Evolutionary conservation across 139 green algal species (phyloP), one percentile per base, ranked within the genome.

Genomic region (Protoeuglena noctilucae): DNA sequence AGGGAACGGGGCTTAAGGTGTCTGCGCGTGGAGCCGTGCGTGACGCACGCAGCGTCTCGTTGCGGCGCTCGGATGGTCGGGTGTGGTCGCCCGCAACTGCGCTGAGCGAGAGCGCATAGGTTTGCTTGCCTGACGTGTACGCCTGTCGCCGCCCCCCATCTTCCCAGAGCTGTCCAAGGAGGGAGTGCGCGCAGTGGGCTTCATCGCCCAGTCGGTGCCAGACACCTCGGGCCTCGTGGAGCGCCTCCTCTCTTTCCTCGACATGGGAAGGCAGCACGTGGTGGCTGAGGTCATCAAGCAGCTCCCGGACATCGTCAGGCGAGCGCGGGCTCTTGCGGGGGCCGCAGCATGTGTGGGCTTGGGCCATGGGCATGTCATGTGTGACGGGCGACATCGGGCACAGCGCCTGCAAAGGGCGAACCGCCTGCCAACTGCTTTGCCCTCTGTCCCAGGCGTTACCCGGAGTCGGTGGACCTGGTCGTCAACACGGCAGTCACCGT

Each of bases 241-340:
- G 65, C 73, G 87, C 7, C 71, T 97, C 62, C 72, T 96, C 62
- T 53, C 80, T 22, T 94, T 96, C 62, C 72, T 95, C 50, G 87
- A 90, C 24, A 70, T 78, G 45, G 56, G 62, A 3, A 71, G 58
- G 19, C 70, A 78, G 25, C 68, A 78, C 61, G 51, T 89, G 28
- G 66, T 73, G 23, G 67, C 71, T 14, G 80, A 87, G 64, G 72
- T 69, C 18, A 55, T 87, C 30, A 60, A 85, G 54, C 30, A 14
- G 12, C 45, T 51, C 12, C 21, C 45, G n/a, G 21, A 24, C 45
- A 9, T 26, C 21, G 21, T 51, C 6, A 14, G 45, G 21, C 39
- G 17, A n/a, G n/a, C n/a, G n/a, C n/a, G n/a, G n/a, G n/a, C n/a
- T n/a, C n/a, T n/a, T n/a, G n/a, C n/a, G n/a, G n/a, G n/a, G n/a